A percentile compares a stretch with the other conserved stretches of the same genome.
These are phyloP conservation scores for Macrocystidia cucumis DNA, from an alignment of 1,284 basidiomycete species.

Conservation along the genomic window DNA sequence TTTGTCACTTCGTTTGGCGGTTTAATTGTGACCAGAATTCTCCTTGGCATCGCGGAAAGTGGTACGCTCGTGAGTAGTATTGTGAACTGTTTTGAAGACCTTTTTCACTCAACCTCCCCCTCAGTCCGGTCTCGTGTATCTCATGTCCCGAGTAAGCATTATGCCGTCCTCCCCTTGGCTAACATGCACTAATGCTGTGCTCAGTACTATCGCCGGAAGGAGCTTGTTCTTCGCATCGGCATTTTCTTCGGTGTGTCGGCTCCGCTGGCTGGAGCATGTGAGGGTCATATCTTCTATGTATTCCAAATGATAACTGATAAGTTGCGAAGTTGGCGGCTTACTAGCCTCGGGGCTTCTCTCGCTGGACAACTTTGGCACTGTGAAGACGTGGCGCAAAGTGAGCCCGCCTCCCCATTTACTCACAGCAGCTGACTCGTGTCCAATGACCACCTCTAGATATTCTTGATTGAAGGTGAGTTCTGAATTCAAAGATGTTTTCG, in stretches of 20 bases:
- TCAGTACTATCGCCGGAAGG: constrained; percentile 34
- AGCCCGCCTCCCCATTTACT: no score
- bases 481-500: no score
- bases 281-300: constrained; percentile 9
- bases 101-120: constrained; percentile 4
- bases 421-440: no score
- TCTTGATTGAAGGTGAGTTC: constrained; percentile 14
- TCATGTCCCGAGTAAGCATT: constrained; percentile 27
- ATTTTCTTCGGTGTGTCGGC: constrained; percentile 36
- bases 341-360: constrained; percentile 14
- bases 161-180: background rate
- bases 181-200: background rate
- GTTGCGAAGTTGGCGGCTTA: constrained; percentile 13
- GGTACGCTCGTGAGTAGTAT: constrained; percentile 32
- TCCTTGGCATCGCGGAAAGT: constrained; percentile 40
- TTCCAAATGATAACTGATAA: background rate
- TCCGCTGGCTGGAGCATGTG: constrained; percentile 35
- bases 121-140: constrained; percentile 33
- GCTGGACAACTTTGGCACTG: constrained; percentile 11
- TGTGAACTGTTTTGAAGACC: background rate
- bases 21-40: constrained; percentile 34
- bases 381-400: constrained; percentile 15
- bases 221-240: constrained; percentile 34
- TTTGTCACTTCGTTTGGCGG: constrained; percentile 33
- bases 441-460: no score